Base-by-base conservation (phyloP, 2,329 filamentous ascomycete genomes). In the Cryphonectria nitschkei region DNA sequence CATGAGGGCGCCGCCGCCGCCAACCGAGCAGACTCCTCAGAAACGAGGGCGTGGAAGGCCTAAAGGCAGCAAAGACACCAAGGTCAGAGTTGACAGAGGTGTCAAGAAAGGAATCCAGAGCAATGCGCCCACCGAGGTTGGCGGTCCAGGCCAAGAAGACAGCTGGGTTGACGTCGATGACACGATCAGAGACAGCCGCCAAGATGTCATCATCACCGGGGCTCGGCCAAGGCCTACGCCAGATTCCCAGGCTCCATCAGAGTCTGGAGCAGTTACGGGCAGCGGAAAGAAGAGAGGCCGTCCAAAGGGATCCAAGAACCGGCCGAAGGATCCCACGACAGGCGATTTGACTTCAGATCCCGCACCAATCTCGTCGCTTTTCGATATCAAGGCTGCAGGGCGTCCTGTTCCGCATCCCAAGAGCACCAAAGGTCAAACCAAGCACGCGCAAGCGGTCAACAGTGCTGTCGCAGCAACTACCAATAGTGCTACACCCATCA, bases 11-110 rank as follows among this genome's bases (percentile, higher is more conserved):
- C 34, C 56, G 8, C 41, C 52, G 16, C 70, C 73, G 69, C 67
- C 68, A 75, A 39, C 74, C 76, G 73, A 79, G 75, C 72, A 78
- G 77, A 67, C 73, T 70, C 58, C 75, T 76, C 65, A 77, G 50
- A 87, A 84, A 75, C 82, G 86, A 66, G 80, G 81, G 8, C 82
- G 87, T 73, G 87, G 87, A 22, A 81, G 87, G 26, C 87, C 87
- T 9, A 89, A 88, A 74, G 87, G 87, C 2, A 89, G 86, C 78
- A 87, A 86, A 73, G 83, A 82, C 4, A 81, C 79, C 66, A 86
- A 84, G 70, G 79, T 79, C 4, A 79, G 83, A 60, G 82, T 81
- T 65, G 85, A 86, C 70, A 88, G 87, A 74, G 84, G 84, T 7
- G 78, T 84, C n/a, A 87, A 84, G 73, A 87, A 87, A 74, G 81